Evolutionary conservation across 176 grass and related monocot genomes (phyloP), one percentile per base, ranked within the genome.

Genomic region (Tuctoria greenei): DNA sequence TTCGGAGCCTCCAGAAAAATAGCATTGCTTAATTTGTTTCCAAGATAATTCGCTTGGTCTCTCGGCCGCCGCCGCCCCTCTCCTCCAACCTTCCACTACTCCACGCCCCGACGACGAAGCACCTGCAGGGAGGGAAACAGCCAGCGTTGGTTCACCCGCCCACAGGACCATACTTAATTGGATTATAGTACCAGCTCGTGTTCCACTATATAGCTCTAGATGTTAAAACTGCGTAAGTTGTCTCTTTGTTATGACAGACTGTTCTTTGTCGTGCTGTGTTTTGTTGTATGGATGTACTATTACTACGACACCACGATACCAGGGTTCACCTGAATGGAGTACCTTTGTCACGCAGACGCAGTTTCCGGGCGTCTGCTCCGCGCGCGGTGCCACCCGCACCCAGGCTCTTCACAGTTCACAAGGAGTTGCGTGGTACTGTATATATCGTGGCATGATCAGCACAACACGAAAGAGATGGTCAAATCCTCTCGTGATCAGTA

Each of bases 331-430:
- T 31, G 55, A 64, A 69, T 79, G n/a, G n/a, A n/a, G n/a, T 82
- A 72, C 62, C 43, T 72, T 3, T 67, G 4, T 28, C 10, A n/a
- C n/a, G n/a, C n/a, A n/a, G n/a, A 31, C 90, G 58, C 78, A 94
- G 95, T 57, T 98, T 94, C 47, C 81, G 84, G 42, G 25, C 75
- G 56, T 88, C 86, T 64, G 95, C 95, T 62, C 64, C n/a, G n/a
- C n/a, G n/a, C 94, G 25, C 93, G 92, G 79, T 98, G 91, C 91
- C 95, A 97, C 23, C 95, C 95, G 75, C 95, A 97, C 79, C 78
- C 73, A 14, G 89, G 86, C 61, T 83, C 86, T 73, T 98, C 95
- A 46, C 91, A 92, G 54, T 10, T 50, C 12, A 50, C 12, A 10
- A 83, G 91, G 66, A 61, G 91, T 94, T 63, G 75, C 64, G n/a